Evolutionary conservation across 805 yeast genomes (phyloP).

Genomic region (Candida chauliodis): DNA sequence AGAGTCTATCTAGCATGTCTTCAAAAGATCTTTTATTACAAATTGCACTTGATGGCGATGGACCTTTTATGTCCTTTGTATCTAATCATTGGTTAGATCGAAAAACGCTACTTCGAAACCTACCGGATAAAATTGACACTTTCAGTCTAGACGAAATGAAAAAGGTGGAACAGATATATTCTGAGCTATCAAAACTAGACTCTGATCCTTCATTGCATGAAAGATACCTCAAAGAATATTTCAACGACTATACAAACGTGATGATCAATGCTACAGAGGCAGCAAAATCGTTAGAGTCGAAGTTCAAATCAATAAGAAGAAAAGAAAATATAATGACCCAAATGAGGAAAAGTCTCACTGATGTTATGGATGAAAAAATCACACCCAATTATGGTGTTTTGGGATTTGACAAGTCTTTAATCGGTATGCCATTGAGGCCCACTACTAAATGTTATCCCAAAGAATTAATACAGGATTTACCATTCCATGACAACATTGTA

Average conservation of each 20-base stretch:
- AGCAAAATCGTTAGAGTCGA: conserved; percentile 33
- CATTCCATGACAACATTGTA: conserved; percentile 20
- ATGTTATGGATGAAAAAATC: conserved; percentile 1
- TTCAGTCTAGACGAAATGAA: conserved; percentile 24
- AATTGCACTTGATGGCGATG: conserved; percentile 31
- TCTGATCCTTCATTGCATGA: conserved; percentile 34
- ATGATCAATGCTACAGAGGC: conserved; percentile 26
- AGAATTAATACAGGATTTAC: conserved; percentile 38
- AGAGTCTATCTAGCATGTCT: conserved; percentile 24
- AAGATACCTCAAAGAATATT: conserved; percentile 32
- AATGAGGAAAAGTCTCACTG: conserved; percentile 1
- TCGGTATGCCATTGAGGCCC: conserved; percentile 35
- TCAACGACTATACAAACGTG: conserved; percentile 31
- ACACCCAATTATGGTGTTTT: conserved; percentile 33
- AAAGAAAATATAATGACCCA: conserved; percentile 23
- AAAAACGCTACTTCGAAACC: conserved; percentile 21
- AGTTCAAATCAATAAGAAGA: conserved; percentile 35
- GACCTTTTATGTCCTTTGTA: conserved; percentile 29
- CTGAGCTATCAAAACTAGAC: conserved; percentile 29
- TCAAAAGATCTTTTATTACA: conserved; percentile 35
- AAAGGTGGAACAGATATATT: conserved; percentile 30
- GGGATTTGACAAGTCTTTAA: conserved; percentile 37
- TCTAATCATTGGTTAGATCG: conserved; percentile 36
- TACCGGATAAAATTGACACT: conserved; percentile 37
- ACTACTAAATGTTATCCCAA: conserved; percentile 24